Evolutionary conservation across 768 basidiomycete genomes (phyloP).

Genomic region (Dentipellis fragilis): DNA sequence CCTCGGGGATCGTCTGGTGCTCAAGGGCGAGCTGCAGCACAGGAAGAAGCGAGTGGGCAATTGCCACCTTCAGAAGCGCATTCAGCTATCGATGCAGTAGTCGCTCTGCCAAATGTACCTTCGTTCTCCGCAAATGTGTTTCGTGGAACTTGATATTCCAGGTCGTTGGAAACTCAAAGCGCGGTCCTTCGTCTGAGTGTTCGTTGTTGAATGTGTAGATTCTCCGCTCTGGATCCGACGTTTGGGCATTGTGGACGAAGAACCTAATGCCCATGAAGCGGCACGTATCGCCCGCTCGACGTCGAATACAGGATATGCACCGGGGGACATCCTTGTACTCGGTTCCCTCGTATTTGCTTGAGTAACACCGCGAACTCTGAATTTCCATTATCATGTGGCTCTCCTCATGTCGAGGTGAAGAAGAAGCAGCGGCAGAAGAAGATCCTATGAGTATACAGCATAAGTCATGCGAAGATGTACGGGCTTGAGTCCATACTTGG

Average conservation of each 20-base stretch:
- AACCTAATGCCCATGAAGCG: constrained; percentile 77
- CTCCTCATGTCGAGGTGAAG: too few relatives aligned
- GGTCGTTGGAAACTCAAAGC: constrained; percentile 49
- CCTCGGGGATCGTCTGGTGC: constrained; percentile 44
- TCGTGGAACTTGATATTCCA: constrained; percentile 62
- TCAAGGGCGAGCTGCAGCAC: constrained; percentile 52
- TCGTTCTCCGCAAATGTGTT: neutral
- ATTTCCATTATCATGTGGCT: constrained; percentile 29
- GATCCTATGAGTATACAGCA: too few relatives aligned
- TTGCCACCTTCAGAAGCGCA: constrained; percentile 24
- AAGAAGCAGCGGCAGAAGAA: too few relatives aligned
- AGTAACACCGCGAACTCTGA: constrained; percentile 78
- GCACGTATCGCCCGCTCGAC: constrained; percentile 82
- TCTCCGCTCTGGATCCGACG: constrained; percentile 26
- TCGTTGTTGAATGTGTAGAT: constrained; percentile 8
- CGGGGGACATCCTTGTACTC: constrained; percentile 62
- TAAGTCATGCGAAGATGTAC: too few relatives aligned
- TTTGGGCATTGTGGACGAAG: constrained; percentile 52
- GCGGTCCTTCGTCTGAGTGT: constrained; percentile 30
- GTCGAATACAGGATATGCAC: constrained; percentile 75
- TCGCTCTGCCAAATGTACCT: constrained; percentile 18
- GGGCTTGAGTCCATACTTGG: too few relatives aligned
- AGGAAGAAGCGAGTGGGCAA: constrained; percentile 59
- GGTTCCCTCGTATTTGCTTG: constrained; percentile 64
- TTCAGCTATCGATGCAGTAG: too few relatives aligned